Conservation (phyloP, 257 asterid species). For the Pogostemon cablin region DNA sequence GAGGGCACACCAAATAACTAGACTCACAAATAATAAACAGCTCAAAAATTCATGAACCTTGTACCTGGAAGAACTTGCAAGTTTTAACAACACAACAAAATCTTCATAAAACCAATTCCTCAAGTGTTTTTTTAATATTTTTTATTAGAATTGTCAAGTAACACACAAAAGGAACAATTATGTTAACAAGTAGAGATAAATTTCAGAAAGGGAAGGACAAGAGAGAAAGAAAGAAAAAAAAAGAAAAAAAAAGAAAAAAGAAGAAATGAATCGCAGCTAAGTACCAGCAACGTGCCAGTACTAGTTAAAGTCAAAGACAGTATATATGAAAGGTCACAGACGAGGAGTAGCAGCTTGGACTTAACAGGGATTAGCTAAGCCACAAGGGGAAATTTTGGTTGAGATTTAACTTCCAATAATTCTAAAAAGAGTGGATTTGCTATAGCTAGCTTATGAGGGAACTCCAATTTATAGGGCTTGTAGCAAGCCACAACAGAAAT, state of each 20-base stretch:
- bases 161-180: slow-evolving; percentile 15
- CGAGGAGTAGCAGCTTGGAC: not conserved
- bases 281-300: not conserved
- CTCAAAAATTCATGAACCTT: not conserved
- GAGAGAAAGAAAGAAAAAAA: not conserved
- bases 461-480: slow-evolving; percentile 16
- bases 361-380: not conserved
- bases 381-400: not conserved
- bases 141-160: not conserved
- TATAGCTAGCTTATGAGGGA: slow-evolving; percentile 9
- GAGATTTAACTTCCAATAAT: slow-evolving; percentile 8
- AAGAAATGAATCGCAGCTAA: not conserved
- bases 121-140: not conserved
- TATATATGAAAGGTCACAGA: slow-evolving; percentile 21
- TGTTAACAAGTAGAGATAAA: not conserved
- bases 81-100: not conserved
- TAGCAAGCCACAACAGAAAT: slow-evolving; percentile 30
- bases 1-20: slow-evolving; percentile 1
- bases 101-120: slow-evolving; percentile 20
- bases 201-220: not conserved
- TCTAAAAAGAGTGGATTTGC: not conserved
- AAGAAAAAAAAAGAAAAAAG: not conserved
- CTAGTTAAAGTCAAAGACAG: not conserved
- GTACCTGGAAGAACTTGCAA: not conserved
- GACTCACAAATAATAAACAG: slow-evolving; percentile 12